phyloP scores from a whole-genome alignment of 2,329 filamentous ascomycete species.

The Chaetomium sp. region DNA sequence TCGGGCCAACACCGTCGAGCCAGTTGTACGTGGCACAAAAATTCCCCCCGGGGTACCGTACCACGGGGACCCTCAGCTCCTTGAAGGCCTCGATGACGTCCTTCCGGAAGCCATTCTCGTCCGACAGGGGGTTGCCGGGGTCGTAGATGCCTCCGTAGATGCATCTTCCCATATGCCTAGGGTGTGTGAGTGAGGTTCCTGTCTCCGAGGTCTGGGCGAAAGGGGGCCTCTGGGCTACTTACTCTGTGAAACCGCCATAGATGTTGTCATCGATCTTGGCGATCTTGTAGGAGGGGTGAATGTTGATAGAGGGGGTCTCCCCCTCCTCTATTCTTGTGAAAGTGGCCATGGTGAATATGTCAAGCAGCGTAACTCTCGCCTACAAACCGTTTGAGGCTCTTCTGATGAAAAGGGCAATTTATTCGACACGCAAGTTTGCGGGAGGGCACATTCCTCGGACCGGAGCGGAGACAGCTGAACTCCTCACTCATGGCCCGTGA shows the following conservation, averaged over 20 bases:
- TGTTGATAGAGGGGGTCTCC: conserved; percentile 63
- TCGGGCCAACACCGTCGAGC: conserved; percentile 77
- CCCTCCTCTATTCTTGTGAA: conserved; percentile 68
- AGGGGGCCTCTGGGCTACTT: conserved; percentile 38
- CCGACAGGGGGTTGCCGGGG: conserved; percentile 70
- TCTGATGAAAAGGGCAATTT: background rate
- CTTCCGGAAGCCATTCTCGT: conserved; percentile 73
- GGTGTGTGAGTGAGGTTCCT: conserved; percentile 8
- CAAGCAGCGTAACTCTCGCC: conserved; percentile 23
- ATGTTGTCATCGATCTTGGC: conserved; percentile 78
- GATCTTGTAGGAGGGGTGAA: conserved; percentile 66
- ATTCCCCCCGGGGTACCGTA: conserved; percentile 82
- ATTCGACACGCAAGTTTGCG: conserved; percentile 1
- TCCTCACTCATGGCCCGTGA: background rate
- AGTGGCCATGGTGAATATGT: conserved; percentile 60
- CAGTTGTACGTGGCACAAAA: conserved; percentile 86
- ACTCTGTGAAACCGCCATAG: conserved; percentile 86
- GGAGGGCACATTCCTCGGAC: background rate
- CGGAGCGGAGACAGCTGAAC: background rate
- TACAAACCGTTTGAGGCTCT: background rate
- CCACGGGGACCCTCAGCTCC: conserved; percentile 74
- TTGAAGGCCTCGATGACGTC: conserved; percentile 75
- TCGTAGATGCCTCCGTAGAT: conserved; percentile 88
- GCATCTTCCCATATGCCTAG: conserved; percentile 85
- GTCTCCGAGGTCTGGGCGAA: background rate